Base-by-base conservation (phyloP, 495 filamentous ascomycete genomes). In the Pyrenula aspistea region DNA sequence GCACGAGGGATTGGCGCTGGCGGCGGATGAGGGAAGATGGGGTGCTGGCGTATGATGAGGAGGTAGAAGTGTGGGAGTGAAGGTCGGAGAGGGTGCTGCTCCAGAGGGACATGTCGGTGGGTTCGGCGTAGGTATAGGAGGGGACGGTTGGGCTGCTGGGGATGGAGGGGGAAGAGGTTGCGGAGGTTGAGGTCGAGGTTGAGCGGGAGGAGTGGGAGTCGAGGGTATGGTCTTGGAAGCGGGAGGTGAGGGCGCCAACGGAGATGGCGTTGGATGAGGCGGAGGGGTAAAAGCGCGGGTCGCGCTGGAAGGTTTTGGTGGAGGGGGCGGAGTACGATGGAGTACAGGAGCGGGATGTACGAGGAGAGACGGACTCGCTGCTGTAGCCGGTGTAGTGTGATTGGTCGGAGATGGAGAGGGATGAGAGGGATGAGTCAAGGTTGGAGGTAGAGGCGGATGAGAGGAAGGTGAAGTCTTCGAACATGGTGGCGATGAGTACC, bases 341-440 rank as follows among this genome's bases (percentile, higher is more conserved):
- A 10, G 50, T 21, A 24, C 19, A 52, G 50, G 19, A 52, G 19
- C 50, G 50, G 22, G 50, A 52, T 8, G 50, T 21, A 8, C n/a
- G 22, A 21, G 50, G 50, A 10, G 50, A 52, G 19, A 52, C 50
- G 31, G 31, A 42, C 15, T 42, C 31, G 31, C 31, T 42, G 31
- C 8, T 42, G 31, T 42, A 42, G 31, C 31, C 31, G 15, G 31
- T 8, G n/a, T n/a, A n/a, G 8, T 42, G 31, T 4, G 15, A 42
- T 42, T 42, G 31, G 31, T 4, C 15, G 8, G 31, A 52, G n/a
- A 20, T 24, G 50, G 50, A 24, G 53, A 59, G 12, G 57, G 54
- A 12, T 53, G 55, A 25, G 53, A 59, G 53, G 47, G 60, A 19
- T 54, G 58, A 59, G 53, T 66, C 54, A 57, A 62, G 49, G 51